Conservation (phyloP, 2,329 filamentous ascomycete genomes). For the Aureobasidium subglaciale region DNA sequence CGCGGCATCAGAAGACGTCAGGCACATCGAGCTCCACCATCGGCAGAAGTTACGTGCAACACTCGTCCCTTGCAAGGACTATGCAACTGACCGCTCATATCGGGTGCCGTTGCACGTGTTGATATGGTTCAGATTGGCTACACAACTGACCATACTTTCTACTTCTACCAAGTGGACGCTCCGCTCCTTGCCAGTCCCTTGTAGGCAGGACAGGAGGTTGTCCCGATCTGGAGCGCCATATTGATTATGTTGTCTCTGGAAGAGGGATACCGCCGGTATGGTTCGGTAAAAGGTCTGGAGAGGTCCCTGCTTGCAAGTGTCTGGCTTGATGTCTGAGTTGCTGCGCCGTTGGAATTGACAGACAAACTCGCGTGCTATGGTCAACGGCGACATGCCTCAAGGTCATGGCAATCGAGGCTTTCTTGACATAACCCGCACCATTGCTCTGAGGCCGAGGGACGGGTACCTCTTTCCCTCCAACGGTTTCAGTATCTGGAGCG, state of each 20-base stretch:
- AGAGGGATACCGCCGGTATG: background rate
- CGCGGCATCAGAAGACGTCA: constrained; percentile 1
- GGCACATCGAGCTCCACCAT: background rate
- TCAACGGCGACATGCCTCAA: background rate
- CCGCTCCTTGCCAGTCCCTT: too few relatives aligned
- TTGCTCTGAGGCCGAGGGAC: background rate
- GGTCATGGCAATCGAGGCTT: background rate
- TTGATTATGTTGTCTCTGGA: background rate
- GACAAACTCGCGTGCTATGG: background rate
- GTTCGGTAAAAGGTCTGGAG: constrained; percentile 7
- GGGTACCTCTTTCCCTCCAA: background rate
- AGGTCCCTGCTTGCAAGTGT: background rate
- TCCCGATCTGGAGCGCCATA: constrained; percentile 1
- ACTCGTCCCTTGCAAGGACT: background rate
- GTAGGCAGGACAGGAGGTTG: background rate
- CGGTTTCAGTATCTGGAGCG: constrained; percentile 8
- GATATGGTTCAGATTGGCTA: background rate
- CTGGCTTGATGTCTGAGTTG: background rate
- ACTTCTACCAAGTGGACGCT: too few relatives aligned
- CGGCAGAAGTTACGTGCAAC: background rate
- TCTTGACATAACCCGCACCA: background rate
- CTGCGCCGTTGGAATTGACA: constrained; percentile 6
- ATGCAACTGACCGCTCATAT: background rate
- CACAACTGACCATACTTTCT: background rate
- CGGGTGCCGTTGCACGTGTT: background rate